Base-by-base conservation (phyloP, 345 rosid genomes). In the Populus euphratica region DNA sequence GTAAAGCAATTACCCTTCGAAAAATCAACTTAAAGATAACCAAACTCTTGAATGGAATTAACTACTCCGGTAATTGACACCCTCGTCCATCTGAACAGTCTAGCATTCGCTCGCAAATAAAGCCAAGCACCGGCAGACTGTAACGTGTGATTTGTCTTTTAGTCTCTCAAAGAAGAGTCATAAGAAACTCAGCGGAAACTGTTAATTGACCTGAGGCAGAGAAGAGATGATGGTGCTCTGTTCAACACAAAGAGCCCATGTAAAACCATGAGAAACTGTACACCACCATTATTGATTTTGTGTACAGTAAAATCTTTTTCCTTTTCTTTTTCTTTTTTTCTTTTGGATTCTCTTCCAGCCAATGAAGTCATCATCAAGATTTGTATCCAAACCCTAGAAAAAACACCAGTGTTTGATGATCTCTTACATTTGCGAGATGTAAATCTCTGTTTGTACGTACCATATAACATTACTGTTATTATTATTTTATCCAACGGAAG, bases 1-100 rank as follows among this genome's bases (percentile, higher is more conserved):
- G 88, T 80, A 62, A 88, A 88, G 80, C 90, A 83, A 75, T 78
- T 88, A 76, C 96, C 99, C 8, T 93, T 88, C 86, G 79, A 81
- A 73, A 75, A 83, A 68, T 87, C 82, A n/a, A 76, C 75, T 56
- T 85, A 78, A 76, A 5, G 33, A 20, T 20, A 25, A 18, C 10
- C 25, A 47, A 47, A 29, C 41, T 17, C 47, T 13, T 18, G 65
- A 17, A 43, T 38, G 54, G 20, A 74, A 50, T 79, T 76, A 74
- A 70, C 82, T 56, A 36, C 54, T 76, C 44, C 70, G 63, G 70
- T 23, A 73, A 64, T 38, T 56, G 61, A 73, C 33, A 38, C 35
- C 49, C 65, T 69, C 18, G 8, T 69, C 35, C 78, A 68, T n/a
- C 70, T 67, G 5, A 38, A 2, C 68, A 38, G 12, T 14, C 43